Evolutionary conservation across 768 basidiomycete species (phyloP).

Genomic region (Auriscalpium orientale): DNA sequence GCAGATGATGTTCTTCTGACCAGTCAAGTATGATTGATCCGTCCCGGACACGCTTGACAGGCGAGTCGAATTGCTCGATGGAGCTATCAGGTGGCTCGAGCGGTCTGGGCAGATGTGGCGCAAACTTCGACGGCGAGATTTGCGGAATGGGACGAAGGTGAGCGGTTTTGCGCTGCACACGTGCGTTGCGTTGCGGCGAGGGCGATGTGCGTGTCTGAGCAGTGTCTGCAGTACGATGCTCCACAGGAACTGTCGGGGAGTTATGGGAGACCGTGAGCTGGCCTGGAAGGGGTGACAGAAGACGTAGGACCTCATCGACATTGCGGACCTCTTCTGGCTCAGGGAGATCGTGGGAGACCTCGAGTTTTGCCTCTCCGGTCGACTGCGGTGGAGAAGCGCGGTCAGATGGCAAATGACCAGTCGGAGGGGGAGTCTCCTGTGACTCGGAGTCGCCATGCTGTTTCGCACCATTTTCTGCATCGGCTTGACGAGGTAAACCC

Average conservation of each 20-base stretch:
- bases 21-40: not conserved
- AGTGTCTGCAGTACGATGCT: no score
- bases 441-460: no score
- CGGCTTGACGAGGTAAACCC: not conserved
- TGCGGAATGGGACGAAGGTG: not conserved
- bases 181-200: not conserved
- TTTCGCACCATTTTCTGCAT: not conserved
- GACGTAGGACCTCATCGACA: not conserved
- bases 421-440: no score
- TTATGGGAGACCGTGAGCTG: not conserved
- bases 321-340: not conserved
- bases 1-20: not conserved
- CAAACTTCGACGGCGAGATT: not conserved
- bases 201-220: not conserved
- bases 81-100: not conserved
- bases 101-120: not conserved
- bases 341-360: not conserved
- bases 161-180: not conserved
- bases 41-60: not conserved
- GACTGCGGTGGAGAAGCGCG: no score
- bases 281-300: not conserved
- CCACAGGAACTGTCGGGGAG: not conserved
- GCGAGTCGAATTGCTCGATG: slow-evolving; percentile 1
- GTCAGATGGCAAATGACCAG: no score
- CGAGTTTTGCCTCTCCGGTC: not conserved